Conservation (phyloP, 257 asterid species). For the Mentha longifolia region DNA sequence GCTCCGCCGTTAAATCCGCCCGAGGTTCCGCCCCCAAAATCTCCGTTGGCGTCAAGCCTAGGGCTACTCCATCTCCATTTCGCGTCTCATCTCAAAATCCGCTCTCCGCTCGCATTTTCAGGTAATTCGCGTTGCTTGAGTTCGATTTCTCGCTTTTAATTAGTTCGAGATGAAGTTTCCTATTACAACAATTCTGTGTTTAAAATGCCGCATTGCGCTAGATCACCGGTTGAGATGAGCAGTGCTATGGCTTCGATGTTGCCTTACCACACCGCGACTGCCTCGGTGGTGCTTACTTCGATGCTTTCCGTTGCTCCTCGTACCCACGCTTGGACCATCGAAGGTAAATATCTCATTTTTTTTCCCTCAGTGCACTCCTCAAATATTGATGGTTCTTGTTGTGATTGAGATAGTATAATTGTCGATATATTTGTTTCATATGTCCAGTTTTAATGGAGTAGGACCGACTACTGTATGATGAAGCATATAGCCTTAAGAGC, state of each 20-base stretch:
- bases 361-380: neutral
- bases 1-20: constrained; percentile 60
- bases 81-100: constrained; percentile 65
- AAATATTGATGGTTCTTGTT: neutral
- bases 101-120: constrained; percentile 73
- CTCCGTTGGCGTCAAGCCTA: constrained; percentile 52
- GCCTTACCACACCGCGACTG: constrained; percentile 94
- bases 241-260: constrained; percentile 70
- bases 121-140: constrained; percentile 42
- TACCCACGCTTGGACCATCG: constrained; percentile 73
- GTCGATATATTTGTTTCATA: neutral
- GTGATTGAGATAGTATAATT: neutral
- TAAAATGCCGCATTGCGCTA: constrained; percentile 20
- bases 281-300: constrained; percentile 83
- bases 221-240: constrained; percentile 85
- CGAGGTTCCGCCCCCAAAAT: constrained; percentile 55
- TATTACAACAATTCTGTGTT: constrained; percentile 5
- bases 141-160: neutral
- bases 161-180: neutral
- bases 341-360: constrained; percentile 54
- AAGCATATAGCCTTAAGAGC: neutral
- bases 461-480: neutral
- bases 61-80: constrained; percentile 56
- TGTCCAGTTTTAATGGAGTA: neutral
- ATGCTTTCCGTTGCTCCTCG: constrained; percentile 87